Conservation (phyloP, 208 protist genomes). For the Phytomonas francai region DNA sequence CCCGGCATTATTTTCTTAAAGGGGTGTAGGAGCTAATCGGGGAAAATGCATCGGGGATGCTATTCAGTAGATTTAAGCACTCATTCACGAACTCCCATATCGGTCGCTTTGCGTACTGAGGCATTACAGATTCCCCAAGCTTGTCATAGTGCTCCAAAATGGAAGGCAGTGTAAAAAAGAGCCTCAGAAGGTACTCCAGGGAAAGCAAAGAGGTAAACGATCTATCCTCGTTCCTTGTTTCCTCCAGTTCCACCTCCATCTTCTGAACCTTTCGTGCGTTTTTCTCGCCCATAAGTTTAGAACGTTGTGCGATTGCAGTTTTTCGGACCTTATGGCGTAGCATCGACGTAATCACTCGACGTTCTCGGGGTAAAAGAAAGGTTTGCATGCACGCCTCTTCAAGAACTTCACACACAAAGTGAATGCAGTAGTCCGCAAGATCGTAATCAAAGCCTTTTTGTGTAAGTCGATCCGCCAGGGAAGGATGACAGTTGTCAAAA, state of each 20-base stretch:
- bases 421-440: constrained; percentile 34
- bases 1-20: constrained; percentile 25
- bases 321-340: not conserved
- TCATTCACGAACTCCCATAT: constrained; percentile 63
- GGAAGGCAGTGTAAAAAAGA: constrained; percentile 62
- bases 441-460: constrained; percentile 20
- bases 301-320: not conserved
- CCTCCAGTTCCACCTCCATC: not conserved
- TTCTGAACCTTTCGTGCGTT: not conserved
- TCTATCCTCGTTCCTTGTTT: not conserved
- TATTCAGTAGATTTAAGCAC: constrained; percentile 39
- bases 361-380: constrained; percentile 54
- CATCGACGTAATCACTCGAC: constrained; percentile 25
- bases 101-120: constrained; percentile 36
- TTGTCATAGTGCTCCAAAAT: constrained; percentile 81
- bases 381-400: constrained; percentile 65
- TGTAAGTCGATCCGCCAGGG: constrained; percentile 13
- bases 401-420: constrained; percentile 54
- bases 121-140: constrained; percentile 51
- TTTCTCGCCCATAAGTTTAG: constrained; percentile 4
- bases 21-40: constrained; percentile 31
- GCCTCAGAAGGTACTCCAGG: constrained; percentile 72
- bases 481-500: constrained; percentile 27
- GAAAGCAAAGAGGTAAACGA: constrained; percentile 23
- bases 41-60: constrained; percentile 23